Evolutionary conservation across 169 alveolate species (phyloP).

Genomic region (Eimeria sp.): DNA sequence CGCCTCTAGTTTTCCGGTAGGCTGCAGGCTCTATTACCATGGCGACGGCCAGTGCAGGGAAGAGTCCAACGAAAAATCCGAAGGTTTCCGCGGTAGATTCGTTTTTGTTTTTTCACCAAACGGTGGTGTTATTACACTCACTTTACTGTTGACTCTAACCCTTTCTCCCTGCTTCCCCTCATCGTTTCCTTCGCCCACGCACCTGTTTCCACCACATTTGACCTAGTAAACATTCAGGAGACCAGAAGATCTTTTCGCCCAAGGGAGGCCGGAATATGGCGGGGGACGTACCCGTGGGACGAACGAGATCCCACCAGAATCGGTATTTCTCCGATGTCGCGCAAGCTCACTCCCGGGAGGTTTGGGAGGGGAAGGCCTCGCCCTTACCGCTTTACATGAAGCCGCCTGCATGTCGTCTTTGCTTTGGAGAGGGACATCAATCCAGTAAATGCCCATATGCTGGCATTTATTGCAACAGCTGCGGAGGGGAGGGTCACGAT

Average conservation of each 20-base stretch:
- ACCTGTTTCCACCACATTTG: not conserved
- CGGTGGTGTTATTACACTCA: too few species aligned
- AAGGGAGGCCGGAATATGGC: not conserved
- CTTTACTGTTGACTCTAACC: not conserved
- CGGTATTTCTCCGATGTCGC: slow-evolving; percentile 14
- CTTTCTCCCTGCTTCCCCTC: not conserved
- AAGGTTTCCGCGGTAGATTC: not conserved
- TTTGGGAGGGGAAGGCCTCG: not conserved
- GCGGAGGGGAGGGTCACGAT: slow-evolving; percentile 53
- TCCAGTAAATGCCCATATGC: not conserved
- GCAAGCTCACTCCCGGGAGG: not conserved
- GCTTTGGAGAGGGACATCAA: slow-evolving; percentile 59
- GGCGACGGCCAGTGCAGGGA: not conserved
- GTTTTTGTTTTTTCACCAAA: not conserved
- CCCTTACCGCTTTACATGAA: not conserved
- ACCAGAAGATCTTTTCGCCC: too few species aligned
- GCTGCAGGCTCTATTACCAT: not conserved
- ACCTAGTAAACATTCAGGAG: too few species aligned
- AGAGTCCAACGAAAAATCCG: not conserved
- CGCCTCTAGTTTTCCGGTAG: not conserved
- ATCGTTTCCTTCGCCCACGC: not conserved
- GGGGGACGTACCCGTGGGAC: not conserved
- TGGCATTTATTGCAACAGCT: slow-evolving; percentile 1
- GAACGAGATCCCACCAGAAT: not conserved
- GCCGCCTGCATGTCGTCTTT: not conserved